These are phyloP conservation scores for Paspalum notatum DNA, from an alignment of 176 grass and related monocot species.

Conservation along the genomic window DNA sequence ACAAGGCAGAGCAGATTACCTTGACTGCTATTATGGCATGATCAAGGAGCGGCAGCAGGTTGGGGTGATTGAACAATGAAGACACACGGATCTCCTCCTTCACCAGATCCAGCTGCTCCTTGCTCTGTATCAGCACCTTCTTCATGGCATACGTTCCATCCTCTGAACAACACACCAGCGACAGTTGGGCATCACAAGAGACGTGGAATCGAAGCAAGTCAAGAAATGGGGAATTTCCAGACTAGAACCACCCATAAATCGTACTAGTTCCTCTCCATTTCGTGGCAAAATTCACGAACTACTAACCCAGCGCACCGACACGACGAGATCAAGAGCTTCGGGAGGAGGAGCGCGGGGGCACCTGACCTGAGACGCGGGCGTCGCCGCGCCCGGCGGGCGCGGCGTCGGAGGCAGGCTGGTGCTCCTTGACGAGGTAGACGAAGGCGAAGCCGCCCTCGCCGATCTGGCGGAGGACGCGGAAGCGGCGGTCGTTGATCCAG, in stretches of 20 bases:
- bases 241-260: background rate
- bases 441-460: constrained; percentile 97
- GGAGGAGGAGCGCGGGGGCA: background rate
- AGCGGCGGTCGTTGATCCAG: constrained; percentile 95
- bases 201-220: background rate
- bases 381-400: constrained; percentile 43
- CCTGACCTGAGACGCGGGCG: constrained; percentile 85
- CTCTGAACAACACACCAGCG: constrained; percentile 60
- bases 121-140: constrained; percentile 91
- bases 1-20: constrained; percentile 42
- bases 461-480: constrained; percentile 84
- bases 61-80: constrained; percentile 78
- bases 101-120: constrained; percentile 91
- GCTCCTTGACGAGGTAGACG: constrained; percentile 90
- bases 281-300: background rate
- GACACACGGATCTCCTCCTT: constrained; percentile 89
- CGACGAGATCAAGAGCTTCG: background rate
- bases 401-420: constrained; percentile 44
- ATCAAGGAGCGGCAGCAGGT: constrained; percentile 89
- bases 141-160: constrained; percentile 91
- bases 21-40: constrained; percentile 81
- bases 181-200: background rate
- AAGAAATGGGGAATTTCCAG: background rate
- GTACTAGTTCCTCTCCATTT: background rate
- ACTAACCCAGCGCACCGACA: background rate